Evolutionary conservation across 768 basidiomycete genomes (phyloP).

Genomic region (Boletus rubropictus): DNA sequence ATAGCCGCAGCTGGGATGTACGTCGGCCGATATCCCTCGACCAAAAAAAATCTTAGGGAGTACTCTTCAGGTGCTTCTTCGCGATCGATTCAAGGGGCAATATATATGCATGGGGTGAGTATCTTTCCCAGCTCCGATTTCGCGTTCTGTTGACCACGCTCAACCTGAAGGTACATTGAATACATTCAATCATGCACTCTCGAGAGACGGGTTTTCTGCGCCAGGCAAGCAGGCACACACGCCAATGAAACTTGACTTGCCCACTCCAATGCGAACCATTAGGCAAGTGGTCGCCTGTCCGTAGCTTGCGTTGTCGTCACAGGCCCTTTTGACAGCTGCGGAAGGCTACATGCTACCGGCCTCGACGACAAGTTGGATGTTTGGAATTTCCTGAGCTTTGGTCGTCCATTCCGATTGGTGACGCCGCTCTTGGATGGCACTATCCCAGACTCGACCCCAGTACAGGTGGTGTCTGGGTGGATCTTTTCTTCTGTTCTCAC

Average conservation of each 20-base stretch:
- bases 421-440: slow-evolving; percentile 36
- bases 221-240: slow-evolving; percentile 42
- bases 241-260: slow-evolving; percentile 58
- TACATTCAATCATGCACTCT: slow-evolving; percentile 37
- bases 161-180: slow-evolving; percentile 56
- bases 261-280: slow-evolving; percentile 53
- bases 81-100: slow-evolving; percentile 72
- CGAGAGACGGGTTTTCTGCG: slow-evolving; percentile 52
- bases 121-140: not conserved
- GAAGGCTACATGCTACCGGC: slow-evolving; percentile 64
- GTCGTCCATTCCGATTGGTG: slow-evolving; percentile 61
- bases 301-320: slow-evolving; percentile 8
- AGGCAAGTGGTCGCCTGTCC: slow-evolving; percentile 40
- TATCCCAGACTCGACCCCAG: slow-evolving; percentile 43
- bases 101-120: slow-evolving; percentile 76
- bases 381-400: slow-evolving; percentile 77
- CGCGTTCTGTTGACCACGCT: slow-evolving; percentile 4
- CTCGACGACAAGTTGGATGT: slow-evolving; percentile 55
- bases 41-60: not conserved
- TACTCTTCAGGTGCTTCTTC: slow-evolving; percentile 70
- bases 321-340: slow-evolving; percentile 48
- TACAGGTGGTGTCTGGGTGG: slow-evolving; percentile 81
- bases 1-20: slow-evolving; percentile 82
- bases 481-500: slow-evolving; percentile 69
- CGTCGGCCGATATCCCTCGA: slow-evolving; percentile 20